These are phyloP conservation scores for Arabidopsis arenosa DNA, from an alignment of 345 rosid genomes.

Conservation along the genomic window DNA sequence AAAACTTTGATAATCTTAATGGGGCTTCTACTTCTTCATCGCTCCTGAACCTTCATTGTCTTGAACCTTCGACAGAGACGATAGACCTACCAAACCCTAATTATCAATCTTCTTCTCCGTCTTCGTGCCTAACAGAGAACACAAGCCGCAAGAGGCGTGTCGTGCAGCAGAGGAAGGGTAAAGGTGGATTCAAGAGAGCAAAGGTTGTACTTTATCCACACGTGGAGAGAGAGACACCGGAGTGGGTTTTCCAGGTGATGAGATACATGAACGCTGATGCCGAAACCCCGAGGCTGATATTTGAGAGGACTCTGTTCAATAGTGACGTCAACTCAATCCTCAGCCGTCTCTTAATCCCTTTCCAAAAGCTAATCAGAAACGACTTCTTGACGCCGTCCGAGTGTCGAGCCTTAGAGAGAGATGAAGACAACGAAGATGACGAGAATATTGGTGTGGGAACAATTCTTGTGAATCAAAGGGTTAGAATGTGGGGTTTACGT, in stretches of 20 bases:
- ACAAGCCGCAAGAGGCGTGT: slow-evolving; percentile 15
- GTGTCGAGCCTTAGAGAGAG: not conserved
- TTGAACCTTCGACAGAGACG: not conserved
- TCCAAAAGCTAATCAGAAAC: not conserved
- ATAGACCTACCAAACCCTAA: not conserved
- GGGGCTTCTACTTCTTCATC: slow-evolving; percentile 5
- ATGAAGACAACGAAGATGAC: not conserved
- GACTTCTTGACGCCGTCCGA: not conserved
- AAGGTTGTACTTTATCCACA: not conserved
- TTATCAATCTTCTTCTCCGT: not conserved
- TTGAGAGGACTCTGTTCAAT: not conserved
- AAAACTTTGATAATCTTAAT: not conserved
- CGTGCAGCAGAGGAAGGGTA: not conserved
- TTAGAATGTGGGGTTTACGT: not conserved
- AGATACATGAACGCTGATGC: not conserved
- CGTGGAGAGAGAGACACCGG: too few species aligned
- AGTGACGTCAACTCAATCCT: not conserved
- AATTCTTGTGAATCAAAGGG: not conserved
- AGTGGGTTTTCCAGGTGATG: not conserved
- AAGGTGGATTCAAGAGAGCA: not conserved
- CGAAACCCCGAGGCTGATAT: not conserved
- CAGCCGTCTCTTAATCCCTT: slow-evolving; percentile 25
- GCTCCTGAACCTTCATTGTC: not conserved
- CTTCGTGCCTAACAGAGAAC: not conserved
- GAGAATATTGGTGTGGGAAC: not conserved